phyloP scores from a whole-genome alignment of 2,329 filamentous ascomycete genomes.

The Claviceps arundinis region DNA sequence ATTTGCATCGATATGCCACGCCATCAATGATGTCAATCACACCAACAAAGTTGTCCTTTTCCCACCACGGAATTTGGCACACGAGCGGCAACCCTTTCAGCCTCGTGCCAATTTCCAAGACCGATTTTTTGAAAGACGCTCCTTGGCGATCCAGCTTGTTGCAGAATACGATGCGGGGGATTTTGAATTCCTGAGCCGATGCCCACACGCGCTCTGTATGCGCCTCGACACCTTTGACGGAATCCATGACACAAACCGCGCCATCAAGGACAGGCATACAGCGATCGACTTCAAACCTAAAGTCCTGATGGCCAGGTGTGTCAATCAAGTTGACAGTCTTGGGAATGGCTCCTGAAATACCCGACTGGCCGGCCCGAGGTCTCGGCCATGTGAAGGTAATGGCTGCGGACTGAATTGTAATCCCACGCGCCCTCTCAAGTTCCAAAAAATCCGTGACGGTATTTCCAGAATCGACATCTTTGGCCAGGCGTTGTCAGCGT shows the following conservation, averaged over 20 bases:
- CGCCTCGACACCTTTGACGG: constrained; percentile 86
- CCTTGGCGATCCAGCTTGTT: constrained; percentile 72
- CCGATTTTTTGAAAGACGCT: constrained; percentile 67
- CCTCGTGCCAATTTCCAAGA: constrained; percentile 70
- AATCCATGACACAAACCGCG: constrained; percentile 84
- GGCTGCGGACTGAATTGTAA: constrained; percentile 94
- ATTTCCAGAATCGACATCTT: constrained; percentile 88
- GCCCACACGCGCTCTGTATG: constrained; percentile 95
- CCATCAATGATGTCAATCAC: constrained; percentile 73
- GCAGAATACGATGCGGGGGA: constrained; percentile 67
- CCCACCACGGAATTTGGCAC: constrained; percentile 93
- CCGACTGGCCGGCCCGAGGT: constrained; percentile 25
- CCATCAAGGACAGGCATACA: constrained; percentile 81
- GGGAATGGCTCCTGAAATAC: constrained; percentile 20
- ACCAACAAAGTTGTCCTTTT: constrained; percentile 65
- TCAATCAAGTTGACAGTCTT: constrained; percentile 87
- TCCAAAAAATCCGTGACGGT: constrained; percentile 96
- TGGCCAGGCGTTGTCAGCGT: not conserved
- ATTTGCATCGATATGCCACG: constrained; percentile 59
- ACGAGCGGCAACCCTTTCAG: constrained; percentile 78
- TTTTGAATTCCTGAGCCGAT: constrained; percentile 73
- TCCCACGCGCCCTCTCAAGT: constrained; percentile 79
- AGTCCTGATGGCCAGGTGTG: constrained; percentile 92
- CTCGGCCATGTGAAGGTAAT: constrained; percentile 92
- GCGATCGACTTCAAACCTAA: constrained; percentile 89